Evolutionary conservation across 768 basidiomycete genomes (phyloP), one percentile per base, ranked within the genome.

Genomic region (Naganishia randhawae): DNA sequence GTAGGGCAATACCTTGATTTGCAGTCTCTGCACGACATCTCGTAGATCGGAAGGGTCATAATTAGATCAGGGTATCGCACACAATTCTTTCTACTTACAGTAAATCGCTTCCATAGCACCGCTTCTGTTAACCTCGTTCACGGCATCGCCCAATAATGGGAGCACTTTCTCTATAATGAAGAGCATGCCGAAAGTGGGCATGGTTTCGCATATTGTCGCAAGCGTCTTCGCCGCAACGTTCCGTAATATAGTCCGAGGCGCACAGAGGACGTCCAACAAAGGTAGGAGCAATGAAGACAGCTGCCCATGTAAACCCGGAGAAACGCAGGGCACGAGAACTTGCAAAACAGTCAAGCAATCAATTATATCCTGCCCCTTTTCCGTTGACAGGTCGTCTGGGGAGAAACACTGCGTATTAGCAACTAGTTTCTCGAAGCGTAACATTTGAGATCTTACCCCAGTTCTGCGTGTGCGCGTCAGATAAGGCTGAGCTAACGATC

Each of bases 1-100:
- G 76, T 98, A 99, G 13, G 96, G 95, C 50, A 99, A 82, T 8
- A 93, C 89, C 78, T 93, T 94, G 81, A 96, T 86, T 73, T 98
- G 93, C 57, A 99, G 85, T 69, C 85, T 85, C 72, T 92, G 89
- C 32, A 98, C 89, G 71, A 98, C 88, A 77, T 95, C 95, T 98
- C 74, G 27, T 33, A 0, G 45, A 51, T 25, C 31, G 32, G 17
- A 54, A 42, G n/a, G 4, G 6, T n/a, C 37, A 29, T 29, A 33
- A 31, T n/a, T 5, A 48, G n/a, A n/a, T 27, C 32, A 69, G 39
- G 69, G 62, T 61, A 13, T 9, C 42, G 25, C 13, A 48, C 17
- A 27, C 31, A 9, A 27, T n/a, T 13, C 14, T 17, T 32, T 8
- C 9, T 29, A 85, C 94, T 78, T 73, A 95, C 95, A 91, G 77